Evolutionary conservation across 768 basidiomycete genomes (phyloP), one percentile per base, ranked within the genome.

Genomic region (Suillus americanus): DNA sequence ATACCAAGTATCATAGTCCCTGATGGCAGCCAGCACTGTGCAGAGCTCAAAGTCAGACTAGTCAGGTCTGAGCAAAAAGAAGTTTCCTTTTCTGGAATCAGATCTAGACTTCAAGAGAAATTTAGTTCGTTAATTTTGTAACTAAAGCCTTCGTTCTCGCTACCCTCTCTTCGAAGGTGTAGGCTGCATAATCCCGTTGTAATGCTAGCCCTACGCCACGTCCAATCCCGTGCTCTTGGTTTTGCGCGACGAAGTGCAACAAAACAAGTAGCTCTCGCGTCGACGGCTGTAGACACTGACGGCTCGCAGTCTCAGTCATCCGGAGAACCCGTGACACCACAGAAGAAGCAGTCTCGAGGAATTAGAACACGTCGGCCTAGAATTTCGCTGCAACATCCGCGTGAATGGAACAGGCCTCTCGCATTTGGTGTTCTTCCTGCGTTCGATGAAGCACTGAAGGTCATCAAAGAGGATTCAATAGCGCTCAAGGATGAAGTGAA

Each of bases 381-480:
- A 16, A 88, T 89, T 57, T 83, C 82, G 28, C 71, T 82, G 10
- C 77, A 78, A 50, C 77, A 76, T 1, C 89, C 88, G 2, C 80
- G 85, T 28, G 74, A 84, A 75, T 93, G 89, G 89, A 86, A 85
- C 56, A 71, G 84, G 18, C 89, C 91, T 5, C 74, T 93, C 5
- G 82, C 80, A 14, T 73, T 75, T 25, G 89, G 89, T 7, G 83
- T 88, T 9, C 75, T 93, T 33, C 90, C 90, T 3, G 90, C 87
- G 5, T 97, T 94, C 71, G 97, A 99, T 77, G 84, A 90, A 62
- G 95, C 96, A 1, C 77, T 98, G 51, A 80, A 85, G 65, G 80
- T 89, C 68, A 85, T 99, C 63, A 79, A 81, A 37, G 71, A 75
- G 18, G 93, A 97, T 78, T 85, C 89, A 46, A 71, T 76, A 10